A percentile compares a stretch with the other conserved stretches of the same genome.
These are phyloP conservation scores for Backusella parvicylindrica DNA, from an alignment of 192 early-diverging fungal species.

Conservation along the genomic window DNA sequence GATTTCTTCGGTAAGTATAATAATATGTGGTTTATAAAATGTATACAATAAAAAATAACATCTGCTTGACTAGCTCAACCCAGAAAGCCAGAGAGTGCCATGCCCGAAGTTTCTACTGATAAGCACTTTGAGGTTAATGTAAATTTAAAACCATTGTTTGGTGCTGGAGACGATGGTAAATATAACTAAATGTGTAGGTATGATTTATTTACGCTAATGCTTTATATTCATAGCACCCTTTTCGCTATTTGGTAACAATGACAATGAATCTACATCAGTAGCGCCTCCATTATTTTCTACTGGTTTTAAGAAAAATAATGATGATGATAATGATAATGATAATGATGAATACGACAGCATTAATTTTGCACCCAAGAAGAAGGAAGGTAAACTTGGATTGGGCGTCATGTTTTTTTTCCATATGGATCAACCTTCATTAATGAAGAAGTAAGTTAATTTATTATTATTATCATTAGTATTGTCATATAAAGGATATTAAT, in stretches of 20 bases:
- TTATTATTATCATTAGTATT: not conserved
- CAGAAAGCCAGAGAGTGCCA: constrained; percentile 6
- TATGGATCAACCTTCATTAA: constrained; percentile 15
- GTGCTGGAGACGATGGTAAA: constrained; percentile 27
- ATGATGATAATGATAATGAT: not conserved
- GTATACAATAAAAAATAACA: not conserved
- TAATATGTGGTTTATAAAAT: not conserved
- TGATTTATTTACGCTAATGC: not conserved
- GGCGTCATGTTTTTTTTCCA: constrained; percentile 28
- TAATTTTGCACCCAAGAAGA: constrained; percentile 8
- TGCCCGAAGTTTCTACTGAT: constrained; percentile 34
- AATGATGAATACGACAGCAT: constrained; percentile 5
- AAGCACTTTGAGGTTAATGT: constrained; percentile 38
- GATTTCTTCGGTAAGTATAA: not conserved
- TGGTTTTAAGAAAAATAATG: not conserved
- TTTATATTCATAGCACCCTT: constrained; percentile 27
- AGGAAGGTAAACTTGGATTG: constrained; percentile 13
- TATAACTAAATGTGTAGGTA: not conserved
- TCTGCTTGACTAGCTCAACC: not conserved
- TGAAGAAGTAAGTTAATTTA: constrained; percentile 21
- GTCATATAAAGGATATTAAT: not conserved
- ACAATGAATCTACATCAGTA: constrained; percentile 4
- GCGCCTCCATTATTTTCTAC: not conserved
- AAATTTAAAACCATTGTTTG: constrained; percentile 37
- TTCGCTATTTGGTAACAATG: constrained; percentile 44